phyloP scores from a whole-genome alignment of 192 early-diverging fungal genomes.

The Backusella morwellensis region DNA sequence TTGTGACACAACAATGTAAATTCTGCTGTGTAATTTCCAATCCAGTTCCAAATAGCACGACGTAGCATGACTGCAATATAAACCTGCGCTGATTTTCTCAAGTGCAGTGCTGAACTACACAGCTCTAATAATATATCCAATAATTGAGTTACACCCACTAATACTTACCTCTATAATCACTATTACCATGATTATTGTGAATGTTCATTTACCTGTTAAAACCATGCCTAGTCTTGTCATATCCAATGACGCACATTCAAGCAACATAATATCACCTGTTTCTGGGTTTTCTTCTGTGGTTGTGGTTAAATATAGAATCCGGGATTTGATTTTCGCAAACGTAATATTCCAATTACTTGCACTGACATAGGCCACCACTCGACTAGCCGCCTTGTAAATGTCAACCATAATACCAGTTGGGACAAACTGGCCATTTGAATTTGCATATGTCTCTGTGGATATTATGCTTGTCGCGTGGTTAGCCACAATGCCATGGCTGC shows the following conservation, averaged over 20 bases:
- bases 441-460: neutral
- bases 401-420: constrained; percentile 35
- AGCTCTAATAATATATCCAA: constrained; percentile 34
- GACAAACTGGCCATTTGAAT: constrained; percentile 7
- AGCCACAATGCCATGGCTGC: neutral
- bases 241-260: constrained; percentile 54
- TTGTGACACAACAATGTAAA: constrained; percentile 68
- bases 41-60: constrained; percentile 90
- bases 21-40: constrained; percentile 77
- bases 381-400: constrained; percentile 74
- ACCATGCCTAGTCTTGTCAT: constrained; percentile 29
- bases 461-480: neutral
- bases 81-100: constrained; percentile 67
- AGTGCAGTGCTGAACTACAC: constrained; percentile 44
- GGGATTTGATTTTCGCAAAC: constrained; percentile 64
- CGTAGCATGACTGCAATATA: constrained; percentile 70
- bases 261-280: constrained; percentile 70
- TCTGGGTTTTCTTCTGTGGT: constrained; percentile 62
- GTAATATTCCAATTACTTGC: constrained; percentile 86
- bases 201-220: constrained; percentile 46
- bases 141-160: neutral
- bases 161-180: neutral
- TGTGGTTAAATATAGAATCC: constrained; percentile 57
- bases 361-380: constrained; percentile 79
- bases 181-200: neutral